phyloP scores from a whole-genome alignment of 331 rosid species.

The Pyracantha coccinea region DNA sequence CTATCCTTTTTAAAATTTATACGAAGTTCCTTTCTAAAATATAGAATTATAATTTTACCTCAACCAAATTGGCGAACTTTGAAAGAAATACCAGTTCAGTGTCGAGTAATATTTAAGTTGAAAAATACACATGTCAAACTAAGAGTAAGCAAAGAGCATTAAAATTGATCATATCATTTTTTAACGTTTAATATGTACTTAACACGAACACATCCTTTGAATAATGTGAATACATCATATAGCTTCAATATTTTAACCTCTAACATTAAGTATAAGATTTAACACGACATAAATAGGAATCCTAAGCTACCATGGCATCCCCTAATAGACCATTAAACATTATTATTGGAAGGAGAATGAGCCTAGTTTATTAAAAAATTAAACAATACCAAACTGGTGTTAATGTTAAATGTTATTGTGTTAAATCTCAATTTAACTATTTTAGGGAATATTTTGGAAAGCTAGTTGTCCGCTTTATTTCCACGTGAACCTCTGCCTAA shows the following conservation, averaged over 20 bases:
- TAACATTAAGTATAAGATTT: background rate
- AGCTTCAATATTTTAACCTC: background rate
- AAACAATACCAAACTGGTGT: no score
- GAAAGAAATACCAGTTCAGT: background rate
- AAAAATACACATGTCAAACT: background rate
- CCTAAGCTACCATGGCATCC: background rate
- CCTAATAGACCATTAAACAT: no score
- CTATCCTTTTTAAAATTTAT: no score
- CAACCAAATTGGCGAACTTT: background rate
- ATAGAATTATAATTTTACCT: background rate
- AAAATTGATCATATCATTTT: no score
- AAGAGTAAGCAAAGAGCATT: background rate
- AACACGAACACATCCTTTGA: no score
- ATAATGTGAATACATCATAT: background rate
- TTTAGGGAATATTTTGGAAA: conserved; percentile 27
- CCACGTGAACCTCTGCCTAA: conserved; percentile 15
- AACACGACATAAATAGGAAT: conserved; percentile 1
- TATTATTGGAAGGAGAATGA: no score
- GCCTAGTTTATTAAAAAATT: no score
- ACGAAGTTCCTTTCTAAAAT: background rate
- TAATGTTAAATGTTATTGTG: background rate
- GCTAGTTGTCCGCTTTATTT: conserved; percentile 13
- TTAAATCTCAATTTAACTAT: background rate
- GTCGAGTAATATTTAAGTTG: background rate
- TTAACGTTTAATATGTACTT: no score